Percentiles rank a stretch among this genome's conserved stretches.
Evolutionary conservation across 305 asterid species (phyloP).

Genomic region (Fraxinus xanthoxyloides): DNA sequence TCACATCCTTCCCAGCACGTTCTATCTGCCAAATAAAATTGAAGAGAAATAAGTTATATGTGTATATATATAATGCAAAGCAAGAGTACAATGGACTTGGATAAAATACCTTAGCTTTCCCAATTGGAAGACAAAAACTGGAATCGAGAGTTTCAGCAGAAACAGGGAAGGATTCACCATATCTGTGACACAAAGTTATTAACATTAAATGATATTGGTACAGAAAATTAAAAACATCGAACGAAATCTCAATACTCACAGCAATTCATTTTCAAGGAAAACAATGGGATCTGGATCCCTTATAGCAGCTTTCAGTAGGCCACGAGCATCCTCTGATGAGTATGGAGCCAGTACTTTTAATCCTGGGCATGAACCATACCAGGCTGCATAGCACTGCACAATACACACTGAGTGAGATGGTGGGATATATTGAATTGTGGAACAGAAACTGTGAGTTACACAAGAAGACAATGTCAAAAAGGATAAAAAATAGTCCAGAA

Average conservation of each 20-base stretch:
- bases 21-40: conserved; percentile 32
- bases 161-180: no score
- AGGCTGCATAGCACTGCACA: conserved; percentile 53
- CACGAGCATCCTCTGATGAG: conserved; percentile 54
- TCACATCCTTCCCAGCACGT: conserved; percentile 40
- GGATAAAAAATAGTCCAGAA: background rate
- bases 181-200: conserved; percentile 22
- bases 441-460: background rate
- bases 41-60: background rate
- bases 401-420: background rate
- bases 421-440: background rate
- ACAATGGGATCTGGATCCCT: conserved; percentile 56
- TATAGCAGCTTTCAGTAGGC: conserved; percentile 51
- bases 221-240: background rate
- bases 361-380: conserved; percentile 51
- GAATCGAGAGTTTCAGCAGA: conserved; percentile 42
- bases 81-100: background rate
- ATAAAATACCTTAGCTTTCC: conserved; percentile 40
- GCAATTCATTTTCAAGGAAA: conserved; percentile 49
- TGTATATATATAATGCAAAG: background rate
- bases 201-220: background rate
- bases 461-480: background rate
- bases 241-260: conserved; percentile 25
- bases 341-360: conserved; percentile 47
- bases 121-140: conserved; percentile 46